phyloP scores from a whole-genome alignment of 208 protist species.

The Trypanosoma theileri region DNA sequence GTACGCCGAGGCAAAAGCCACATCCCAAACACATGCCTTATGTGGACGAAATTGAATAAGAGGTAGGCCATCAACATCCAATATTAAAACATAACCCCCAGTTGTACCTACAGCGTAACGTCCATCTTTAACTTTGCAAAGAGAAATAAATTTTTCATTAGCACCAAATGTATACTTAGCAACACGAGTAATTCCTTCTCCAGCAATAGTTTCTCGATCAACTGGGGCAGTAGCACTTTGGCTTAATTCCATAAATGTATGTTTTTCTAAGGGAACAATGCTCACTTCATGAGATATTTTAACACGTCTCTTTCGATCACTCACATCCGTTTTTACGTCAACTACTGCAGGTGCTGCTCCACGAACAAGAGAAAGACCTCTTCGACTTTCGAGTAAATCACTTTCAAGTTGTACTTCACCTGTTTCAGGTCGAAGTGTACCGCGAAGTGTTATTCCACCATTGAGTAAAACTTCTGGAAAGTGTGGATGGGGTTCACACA shows the following conservation, averaged over 20 bases:
- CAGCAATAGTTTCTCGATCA: constrained; percentile 42
- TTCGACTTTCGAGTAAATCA: constrained; percentile 60
- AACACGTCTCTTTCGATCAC: constrained; percentile 55
- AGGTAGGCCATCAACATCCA: constrained; percentile 80
- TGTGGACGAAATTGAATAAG: constrained; percentile 89
- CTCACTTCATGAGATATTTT: constrained; percentile 86
- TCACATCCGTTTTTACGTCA: constrained; percentile 49
- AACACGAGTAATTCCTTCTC: constrained; percentile 73
- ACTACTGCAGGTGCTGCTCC: neutral
- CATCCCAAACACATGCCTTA: constrained; percentile 89
- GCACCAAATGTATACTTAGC: constrained; percentile 84
- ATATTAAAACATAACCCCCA: constrained; percentile 85
- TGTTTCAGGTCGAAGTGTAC: constrained; percentile 59
- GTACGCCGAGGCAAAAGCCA: constrained; percentile 78
- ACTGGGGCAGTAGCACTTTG: constrained; percentile 53
- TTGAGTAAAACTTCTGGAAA: constrained; percentile 83
- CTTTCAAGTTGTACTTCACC: constrained; percentile 67
- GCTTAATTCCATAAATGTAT: constrained; percentile 87
- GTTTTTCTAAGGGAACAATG: constrained; percentile 87
- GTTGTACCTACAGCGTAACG: constrained; percentile 88
- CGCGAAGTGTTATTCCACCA: constrained; percentile 74
- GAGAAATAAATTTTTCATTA: constrained; percentile 89
- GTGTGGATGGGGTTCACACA: constrained; percentile 91
- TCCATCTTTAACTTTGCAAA: constrained; percentile 75
- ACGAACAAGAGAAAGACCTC: constrained; percentile 18